Conservation (phyloP, 495 filamentous ascomycete species). For the Rhizodiscina lignyota region DNA sequence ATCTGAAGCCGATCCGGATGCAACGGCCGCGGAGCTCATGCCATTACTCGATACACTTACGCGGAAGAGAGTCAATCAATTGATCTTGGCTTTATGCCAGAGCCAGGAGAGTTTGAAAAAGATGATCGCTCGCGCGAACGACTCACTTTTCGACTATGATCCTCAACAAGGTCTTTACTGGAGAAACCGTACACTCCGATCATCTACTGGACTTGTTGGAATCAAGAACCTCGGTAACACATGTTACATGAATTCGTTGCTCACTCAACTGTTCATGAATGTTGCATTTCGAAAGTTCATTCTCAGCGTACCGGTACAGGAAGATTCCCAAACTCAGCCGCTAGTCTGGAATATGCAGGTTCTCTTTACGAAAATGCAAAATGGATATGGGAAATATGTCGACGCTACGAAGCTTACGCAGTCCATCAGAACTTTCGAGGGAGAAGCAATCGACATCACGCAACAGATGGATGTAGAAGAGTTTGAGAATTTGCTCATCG, state of each 20-base stretch:
- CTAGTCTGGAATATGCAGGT: constrained; percentile 62
- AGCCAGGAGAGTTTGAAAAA: not conserved
- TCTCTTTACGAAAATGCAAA: constrained; percentile 76
- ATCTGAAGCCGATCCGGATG: constrained; percentile 4
- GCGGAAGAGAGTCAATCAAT: constrained; percentile 42
- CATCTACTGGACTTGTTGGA: constrained; percentile 64
- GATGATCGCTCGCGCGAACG: constrained; percentile 43
- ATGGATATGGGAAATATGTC: constrained; percentile 51
- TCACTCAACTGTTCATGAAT: constrained; percentile 98
- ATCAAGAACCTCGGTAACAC: constrained; percentile 86
- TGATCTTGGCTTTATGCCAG: not conserved
- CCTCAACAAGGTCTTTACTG: not conserved
- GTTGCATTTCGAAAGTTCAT: constrained; percentile 44
- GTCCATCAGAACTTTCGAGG: constrained; percentile 68
- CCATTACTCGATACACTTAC: constrained; percentile 37
- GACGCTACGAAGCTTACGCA: constrained; percentile 58
- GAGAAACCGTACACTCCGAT: constrained; percentile 28
- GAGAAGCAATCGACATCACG: constrained; percentile 66
- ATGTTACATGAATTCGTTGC: constrained; percentile 91
- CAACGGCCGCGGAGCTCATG: constrained; percentile 8
- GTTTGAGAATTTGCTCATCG: constrained; percentile 88
- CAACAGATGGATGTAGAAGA: constrained; percentile 97
- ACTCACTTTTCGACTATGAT: constrained; percentile 13
- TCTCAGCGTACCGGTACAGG: not conserved
- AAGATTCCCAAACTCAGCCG: constrained; percentile 31